phyloP scores from a whole-genome alignment of 495 filamentous ascomycete species.

The Tuber microsphaerosporum region DNA sequence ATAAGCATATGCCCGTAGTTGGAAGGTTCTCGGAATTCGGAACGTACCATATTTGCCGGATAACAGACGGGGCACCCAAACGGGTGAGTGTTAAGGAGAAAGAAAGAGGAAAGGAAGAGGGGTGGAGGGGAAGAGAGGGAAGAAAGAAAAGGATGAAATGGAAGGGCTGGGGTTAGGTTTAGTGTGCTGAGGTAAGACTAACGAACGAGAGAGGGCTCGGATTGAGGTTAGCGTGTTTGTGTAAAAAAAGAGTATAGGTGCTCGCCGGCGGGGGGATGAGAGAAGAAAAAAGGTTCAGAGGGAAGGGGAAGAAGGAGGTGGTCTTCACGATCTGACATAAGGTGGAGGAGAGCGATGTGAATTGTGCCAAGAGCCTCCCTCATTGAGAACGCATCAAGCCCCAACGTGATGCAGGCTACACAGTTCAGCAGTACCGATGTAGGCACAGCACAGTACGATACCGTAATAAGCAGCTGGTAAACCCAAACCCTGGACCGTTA shows the following conservation, averaged over 20 bases:
- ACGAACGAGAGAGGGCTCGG: neutral
- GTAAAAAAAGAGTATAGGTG: neutral
- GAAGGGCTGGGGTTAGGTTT: constrained; percentile 10
- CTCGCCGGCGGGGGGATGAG: constrained; percentile 17
- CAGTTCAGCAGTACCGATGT: neutral
- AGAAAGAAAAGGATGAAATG: constrained; percentile 22
- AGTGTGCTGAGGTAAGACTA: neutral
- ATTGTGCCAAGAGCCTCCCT: neutral
- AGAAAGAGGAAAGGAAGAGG: constrained; percentile 13
- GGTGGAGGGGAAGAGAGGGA: constrained; percentile 10
- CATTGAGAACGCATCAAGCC: neutral
- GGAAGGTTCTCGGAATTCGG: constrained; percentile 8
- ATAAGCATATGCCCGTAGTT: constrained; percentile 24
- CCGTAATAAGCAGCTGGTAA: neutral
- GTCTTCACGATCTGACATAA: neutral
- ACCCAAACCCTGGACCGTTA: neutral
- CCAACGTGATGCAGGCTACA: neutral
- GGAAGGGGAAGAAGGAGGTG: neutral
- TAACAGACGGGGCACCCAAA: constrained; percentile 14
- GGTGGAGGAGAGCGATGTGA: neutral
- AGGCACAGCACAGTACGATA: neutral
- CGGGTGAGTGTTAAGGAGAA: neutral
- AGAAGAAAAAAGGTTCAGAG: constrained; percentile 5
- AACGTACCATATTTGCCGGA: constrained; percentile 32
- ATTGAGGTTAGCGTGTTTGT: neutral